A percentile compares a stretch with the other conserved stretches of the same genome.
Evolutionary conservation across 176 grass and related monocot genomes (phyloP).

Genomic region (Avena insularis): DNA sequence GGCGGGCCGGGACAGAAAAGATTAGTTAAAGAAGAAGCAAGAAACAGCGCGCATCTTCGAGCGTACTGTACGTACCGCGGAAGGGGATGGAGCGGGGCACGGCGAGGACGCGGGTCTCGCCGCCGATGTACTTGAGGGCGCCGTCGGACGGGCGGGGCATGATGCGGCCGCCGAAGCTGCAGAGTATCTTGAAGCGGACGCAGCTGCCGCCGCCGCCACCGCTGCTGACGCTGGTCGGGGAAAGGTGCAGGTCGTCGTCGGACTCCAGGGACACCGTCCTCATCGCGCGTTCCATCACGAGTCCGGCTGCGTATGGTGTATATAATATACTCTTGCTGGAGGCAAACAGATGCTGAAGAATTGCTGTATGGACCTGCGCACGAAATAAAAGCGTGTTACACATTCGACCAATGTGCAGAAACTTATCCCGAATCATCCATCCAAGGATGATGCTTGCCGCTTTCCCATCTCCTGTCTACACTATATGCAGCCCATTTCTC

Average conservation of each 20-base stretch:
- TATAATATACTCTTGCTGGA: background rate
- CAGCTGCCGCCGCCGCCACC: background rate
- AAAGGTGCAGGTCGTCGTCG: slow-evolving; percentile 60
- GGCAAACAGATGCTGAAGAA: slow-evolving; percentile 11
- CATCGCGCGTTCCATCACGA: background rate
- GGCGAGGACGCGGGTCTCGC: slow-evolving; percentile 85
- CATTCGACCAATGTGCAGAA: background rate
- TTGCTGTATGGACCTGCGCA: slow-evolving; percentile 20
- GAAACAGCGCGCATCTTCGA: background rate
- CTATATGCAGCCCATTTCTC: slow-evolving; percentile 3
- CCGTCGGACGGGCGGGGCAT: slow-evolving; percentile 71
- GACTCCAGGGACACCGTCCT: slow-evolving; percentile 35
- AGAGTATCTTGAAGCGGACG: slow-evolving; percentile 78
- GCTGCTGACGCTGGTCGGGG: slow-evolving; percentile 41
- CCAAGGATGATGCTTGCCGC: background rate
- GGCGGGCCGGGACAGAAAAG: no score
- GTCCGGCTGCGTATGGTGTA: background rate
- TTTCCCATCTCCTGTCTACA: background rate
- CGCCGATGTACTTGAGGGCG: slow-evolving; percentile 84
- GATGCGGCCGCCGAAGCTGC: slow-evolving; percentile 94
- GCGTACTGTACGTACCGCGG: slow-evolving; percentile 43
- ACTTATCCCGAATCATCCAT: background rate
- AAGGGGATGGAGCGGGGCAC: slow-evolving; percentile 77
- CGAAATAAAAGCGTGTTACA: background rate
- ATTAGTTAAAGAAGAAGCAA: no score